Percentiles rank a stretch among this genome's conserved stretches.
These are phyloP conservation scores for Eucalyptus melliodora DNA, from an alignment of 345 rosid genomes.

Conservation along the genomic window DNA sequence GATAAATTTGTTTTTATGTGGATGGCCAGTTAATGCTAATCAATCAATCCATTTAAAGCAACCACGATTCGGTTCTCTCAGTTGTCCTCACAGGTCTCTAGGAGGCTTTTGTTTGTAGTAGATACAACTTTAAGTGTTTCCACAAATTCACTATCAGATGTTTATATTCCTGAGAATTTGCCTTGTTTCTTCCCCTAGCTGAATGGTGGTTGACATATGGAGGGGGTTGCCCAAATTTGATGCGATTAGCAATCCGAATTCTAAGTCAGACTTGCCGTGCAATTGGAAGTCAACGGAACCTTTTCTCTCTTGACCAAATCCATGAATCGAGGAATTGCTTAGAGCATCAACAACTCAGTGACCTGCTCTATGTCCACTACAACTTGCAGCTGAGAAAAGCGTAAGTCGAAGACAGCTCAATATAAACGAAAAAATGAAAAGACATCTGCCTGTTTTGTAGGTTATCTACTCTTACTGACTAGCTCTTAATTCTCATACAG, in stretches of 20 bases:
- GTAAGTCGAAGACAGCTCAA: not conserved
- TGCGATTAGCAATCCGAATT: slow-evolving; percentile 70
- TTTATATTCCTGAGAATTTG: not conserved
- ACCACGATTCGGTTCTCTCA: not conserved
- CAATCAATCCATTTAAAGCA: not conserved
- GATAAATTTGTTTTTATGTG: not conserved
- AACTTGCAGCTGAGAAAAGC: slow-evolving; percentile 59
- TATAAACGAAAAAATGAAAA: not conserved
- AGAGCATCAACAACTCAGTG: slow-evolving; percentile 60
- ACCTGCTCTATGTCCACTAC: slow-evolving; percentile 69
- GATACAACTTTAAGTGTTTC: not conserved
- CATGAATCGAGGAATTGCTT: slow-evolving; percentile 54
- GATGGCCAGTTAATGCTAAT: not conserved
- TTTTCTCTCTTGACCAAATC: slow-evolving; percentile 26
- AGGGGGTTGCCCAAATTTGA: slow-evolving; percentile 83
- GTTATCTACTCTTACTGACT: not conserved
- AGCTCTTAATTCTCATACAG: slow-evolving; percentile 9
- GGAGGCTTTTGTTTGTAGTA: not conserved
- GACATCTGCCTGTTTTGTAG: not conserved
- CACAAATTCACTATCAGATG: not conserved
- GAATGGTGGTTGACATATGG: slow-evolving; percentile 99
- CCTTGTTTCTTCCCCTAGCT: slow-evolving; percentile 22
- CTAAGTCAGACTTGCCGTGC: slow-evolving; percentile 78
- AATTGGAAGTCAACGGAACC: slow-evolving; percentile 18
- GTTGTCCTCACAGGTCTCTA: not conserved